phyloP scores from a whole-genome alignment of 768 basidiomycete genomes.

The Clathrus columnatus region DNA sequence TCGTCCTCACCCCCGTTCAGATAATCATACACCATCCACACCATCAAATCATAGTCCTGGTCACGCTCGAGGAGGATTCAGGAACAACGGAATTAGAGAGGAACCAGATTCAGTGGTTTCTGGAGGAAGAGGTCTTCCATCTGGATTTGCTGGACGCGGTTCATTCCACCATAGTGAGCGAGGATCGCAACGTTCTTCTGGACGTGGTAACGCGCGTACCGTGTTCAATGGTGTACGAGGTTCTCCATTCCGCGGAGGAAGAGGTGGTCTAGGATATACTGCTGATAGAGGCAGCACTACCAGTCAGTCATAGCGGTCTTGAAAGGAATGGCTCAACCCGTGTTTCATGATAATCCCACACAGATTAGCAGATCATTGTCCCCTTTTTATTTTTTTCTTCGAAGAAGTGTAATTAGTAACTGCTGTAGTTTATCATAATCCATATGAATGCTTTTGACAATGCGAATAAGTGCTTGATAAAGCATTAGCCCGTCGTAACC shows the following conservation, averaged over 20 bases:
- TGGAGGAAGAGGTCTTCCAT: neutral
- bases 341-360: neutral
- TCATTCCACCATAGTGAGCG: neutral
- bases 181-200: neutral
- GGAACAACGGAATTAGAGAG: neutral
- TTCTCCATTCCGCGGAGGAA: neutral
- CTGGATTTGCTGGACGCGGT: neutral
- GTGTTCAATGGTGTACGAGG: neutral
- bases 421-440: too few species aligned
- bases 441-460: too few species aligned
- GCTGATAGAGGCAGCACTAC: neutral
- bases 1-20: conserved; percentile 19
- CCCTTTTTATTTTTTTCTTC: too few species aligned
- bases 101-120: neutral
- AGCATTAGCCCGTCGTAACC: too few species aligned
- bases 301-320: neutral
- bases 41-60: conserved; percentile 8
- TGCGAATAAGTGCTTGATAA: too few species aligned
- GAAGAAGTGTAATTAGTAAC: too few species aligned
- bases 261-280: neutral
- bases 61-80: conserved; percentile 9
- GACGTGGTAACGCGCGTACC: neutral
- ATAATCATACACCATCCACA: conserved; percentile 23
- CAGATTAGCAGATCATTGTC: too few species aligned
- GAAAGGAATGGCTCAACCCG: neutral